phyloP scores from a whole-genome alignment of 257 asterid species.

The Nicotiana sylvestris region DNA sequence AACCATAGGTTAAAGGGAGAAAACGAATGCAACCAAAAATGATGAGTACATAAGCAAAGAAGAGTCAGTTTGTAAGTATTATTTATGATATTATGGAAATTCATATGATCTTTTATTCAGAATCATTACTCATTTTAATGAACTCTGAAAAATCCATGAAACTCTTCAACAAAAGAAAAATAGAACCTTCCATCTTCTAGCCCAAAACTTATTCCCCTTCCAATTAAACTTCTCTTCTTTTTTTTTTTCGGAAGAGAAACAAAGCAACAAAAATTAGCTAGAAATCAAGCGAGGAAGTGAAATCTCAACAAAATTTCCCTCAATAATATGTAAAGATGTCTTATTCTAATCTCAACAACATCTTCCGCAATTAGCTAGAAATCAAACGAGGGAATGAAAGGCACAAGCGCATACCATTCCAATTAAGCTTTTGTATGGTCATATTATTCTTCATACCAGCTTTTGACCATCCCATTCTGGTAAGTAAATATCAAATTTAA shows the following conservation, averaged over 20 bases:
- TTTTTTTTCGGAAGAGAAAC: too few species aligned
- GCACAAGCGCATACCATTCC: too few species aligned
- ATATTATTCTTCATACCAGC: neutral
- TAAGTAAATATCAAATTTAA: neutral
- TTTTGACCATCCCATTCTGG: conserved; percentile 6
- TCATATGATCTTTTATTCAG: neutral
- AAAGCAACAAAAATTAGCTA: too few species aligned
- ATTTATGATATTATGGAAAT: neutral
- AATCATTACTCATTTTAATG: neutral
- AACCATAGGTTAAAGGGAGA: conserved; percentile 19
- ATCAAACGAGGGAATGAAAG: too few species aligned
- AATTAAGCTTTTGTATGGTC: neutral
- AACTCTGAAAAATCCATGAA: neutral
- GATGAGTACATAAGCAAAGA: conserved; percentile 18
- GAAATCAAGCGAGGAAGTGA: too few species aligned
- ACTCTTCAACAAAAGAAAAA: conserved; percentile 20
- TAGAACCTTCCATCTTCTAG: conserved; percentile 27
- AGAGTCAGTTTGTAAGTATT: neutral
- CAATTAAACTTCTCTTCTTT: too few species aligned
- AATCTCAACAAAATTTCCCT: too few species aligned
- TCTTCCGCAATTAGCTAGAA: too few species aligned
- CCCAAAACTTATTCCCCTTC: conserved; percentile 17
- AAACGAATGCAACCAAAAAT: conserved; percentile 25
- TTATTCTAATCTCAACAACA: too few species aligned
- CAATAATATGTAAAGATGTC: too few species aligned